Base-by-base conservation (phyloP, 2,329 filamentous ascomycete genomes). In the Alternaria novae-zelandiae region DNA sequence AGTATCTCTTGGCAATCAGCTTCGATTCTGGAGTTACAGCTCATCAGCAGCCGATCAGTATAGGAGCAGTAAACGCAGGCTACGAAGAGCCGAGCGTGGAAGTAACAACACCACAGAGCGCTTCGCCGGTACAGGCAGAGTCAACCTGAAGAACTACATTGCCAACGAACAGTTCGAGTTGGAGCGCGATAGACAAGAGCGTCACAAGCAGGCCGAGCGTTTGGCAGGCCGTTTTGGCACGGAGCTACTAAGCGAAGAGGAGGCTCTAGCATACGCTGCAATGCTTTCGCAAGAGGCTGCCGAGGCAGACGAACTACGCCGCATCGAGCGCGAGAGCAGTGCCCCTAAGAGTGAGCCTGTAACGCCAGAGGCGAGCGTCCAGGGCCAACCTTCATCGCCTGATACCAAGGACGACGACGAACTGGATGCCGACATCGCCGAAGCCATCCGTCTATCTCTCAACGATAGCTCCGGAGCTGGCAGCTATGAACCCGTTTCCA, bases 21-120 rank as follows among this genome's bases (percentile, higher is more conserved):
- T 99, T 17, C 91, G 93, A 12, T 98, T 94, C 78, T 99, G 96
- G 96, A 90, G 92, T 4, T 98, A 96, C 77, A 96, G 92, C 78
- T 95, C 94, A n/a, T 86, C 87, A 23, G 86, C 86, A 10, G 90
- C 90, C 0, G 90, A 91, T 72, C 89, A 93, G 64, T 88, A 90
- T 63, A 87, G 90, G 54, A 89, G 89, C 59, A 91, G 88, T 66
- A 97, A 96, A 80, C 91, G 94, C n/a, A 90, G 89, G 9, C 82
- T 90, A 13, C 90, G 93, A 41, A 90, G 93, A 61, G 87, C 89
- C 1, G 89, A 89, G 66, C 86, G 89, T 36, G 86, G 88, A 21
- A 88, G 84, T 71, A 91, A 91, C 70, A 82, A 82, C 9, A 81
- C 83, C 11, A 85, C 83, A 13, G 87, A 90, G 66, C 84, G 86